Percentiles rank a stretch among this genome's conserved stretches.
These are phyloP conservation scores for Massarina eburnea DNA, from an alignment of 2,329 filamentous ascomycete genomes.

Conservation along the genomic window DNA sequence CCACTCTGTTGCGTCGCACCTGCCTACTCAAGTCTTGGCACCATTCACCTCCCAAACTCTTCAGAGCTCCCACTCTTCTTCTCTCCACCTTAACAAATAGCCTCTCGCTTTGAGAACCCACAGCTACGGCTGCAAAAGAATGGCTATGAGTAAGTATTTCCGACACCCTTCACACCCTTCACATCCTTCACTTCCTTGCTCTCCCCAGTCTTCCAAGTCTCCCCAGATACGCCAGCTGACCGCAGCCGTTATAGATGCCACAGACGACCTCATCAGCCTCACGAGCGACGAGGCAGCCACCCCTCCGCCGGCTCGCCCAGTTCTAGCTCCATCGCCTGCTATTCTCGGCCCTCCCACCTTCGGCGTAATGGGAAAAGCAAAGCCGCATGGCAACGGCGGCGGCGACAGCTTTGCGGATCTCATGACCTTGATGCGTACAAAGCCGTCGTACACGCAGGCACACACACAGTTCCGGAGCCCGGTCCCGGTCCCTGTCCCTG, in stretches of 20 bases:
- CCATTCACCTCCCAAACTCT: background rate
- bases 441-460: background rate
- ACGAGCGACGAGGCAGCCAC: background rate
- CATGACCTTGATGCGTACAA: constrained; percentile 1
- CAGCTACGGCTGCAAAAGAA: no score
- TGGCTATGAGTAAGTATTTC: background rate
- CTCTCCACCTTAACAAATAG: no score
- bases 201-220: background rate
- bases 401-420: constrained; percentile 10
- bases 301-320: background rate
- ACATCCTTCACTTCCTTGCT: background rate
- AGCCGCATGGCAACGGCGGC: background rate
- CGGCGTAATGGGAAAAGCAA: background rate
- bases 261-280: constrained; percentile 15
- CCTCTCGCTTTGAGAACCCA: no score
- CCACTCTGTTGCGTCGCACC: background rate
- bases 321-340: background rate
- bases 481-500: background rate
- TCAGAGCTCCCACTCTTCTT: background rate
- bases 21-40: background rate
- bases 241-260: constrained; percentile 10
- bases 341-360: background rate
- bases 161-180: background rate
- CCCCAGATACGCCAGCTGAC: no score
- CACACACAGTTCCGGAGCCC: background rate